phyloP scores from a whole-genome alignment of 139 green algal species.

The Haematococcus lacustris region DNA sequence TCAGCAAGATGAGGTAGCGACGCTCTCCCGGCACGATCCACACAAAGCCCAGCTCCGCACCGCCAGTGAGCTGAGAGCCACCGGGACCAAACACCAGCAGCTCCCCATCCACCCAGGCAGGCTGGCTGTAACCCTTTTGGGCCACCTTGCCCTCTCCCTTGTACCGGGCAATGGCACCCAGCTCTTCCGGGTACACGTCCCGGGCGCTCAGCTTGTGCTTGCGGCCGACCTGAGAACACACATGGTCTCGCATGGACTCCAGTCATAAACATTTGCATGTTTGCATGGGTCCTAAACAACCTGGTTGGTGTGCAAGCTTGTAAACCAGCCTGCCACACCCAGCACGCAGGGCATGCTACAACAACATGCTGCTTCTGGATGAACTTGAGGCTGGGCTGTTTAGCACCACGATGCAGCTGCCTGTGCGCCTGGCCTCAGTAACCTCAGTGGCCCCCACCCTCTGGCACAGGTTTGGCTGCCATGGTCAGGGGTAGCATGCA shows the following conservation, averaged over 20 bases:
- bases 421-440: neutral
- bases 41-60: constrained; percentile 82
- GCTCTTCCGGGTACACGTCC: constrained; percentile 72
- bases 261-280: too few relatives aligned
- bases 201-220: constrained; percentile 20
- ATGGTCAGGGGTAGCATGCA: too few relatives aligned
- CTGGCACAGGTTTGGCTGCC: too few relatives aligned
- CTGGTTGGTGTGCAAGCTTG: too few relatives aligned
- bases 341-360: neutral
- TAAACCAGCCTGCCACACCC: neutral
- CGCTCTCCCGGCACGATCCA: constrained; percentile 62
- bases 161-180: constrained; percentile 73
- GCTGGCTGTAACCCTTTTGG: constrained; percentile 51
- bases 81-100: constrained; percentile 68
- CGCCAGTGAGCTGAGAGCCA: constrained; percentile 28
- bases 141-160: constrained; percentile 78
- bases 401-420: neutral
- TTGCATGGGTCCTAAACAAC: too few relatives aligned
- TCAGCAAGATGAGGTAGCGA: constrained; percentile 69
- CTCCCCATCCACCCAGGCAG: constrained; percentile 90
- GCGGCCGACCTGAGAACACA: constrained; percentile 19
- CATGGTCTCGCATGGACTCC: too few relatives aligned
- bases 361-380: neutral
- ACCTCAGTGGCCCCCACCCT: too few relatives aligned
- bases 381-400: neutral